These are phyloP conservation scores for Dothistroma pini DNA, from an alignment of 2,329 filamentous ascomycete genomes.

Conservation along the genomic window DNA sequence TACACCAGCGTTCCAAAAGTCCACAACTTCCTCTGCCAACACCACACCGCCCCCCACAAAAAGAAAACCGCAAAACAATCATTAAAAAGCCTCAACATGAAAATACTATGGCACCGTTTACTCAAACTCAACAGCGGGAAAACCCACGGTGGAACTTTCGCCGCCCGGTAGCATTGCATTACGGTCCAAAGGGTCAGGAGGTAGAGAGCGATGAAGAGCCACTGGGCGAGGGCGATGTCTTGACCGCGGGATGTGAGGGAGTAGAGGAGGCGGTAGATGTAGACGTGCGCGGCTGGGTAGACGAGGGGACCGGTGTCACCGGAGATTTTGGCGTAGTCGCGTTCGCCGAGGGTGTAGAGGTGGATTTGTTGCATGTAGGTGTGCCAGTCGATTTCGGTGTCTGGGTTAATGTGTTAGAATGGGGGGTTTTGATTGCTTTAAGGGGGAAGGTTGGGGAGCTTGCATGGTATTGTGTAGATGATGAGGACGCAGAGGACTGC, in stretches of 20 bases:
- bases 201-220: constrained; percentile 77
- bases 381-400: constrained; percentile 97
- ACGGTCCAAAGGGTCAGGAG: constrained; percentile 70
- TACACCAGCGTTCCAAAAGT: constrained; percentile 68
- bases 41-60: constrained; percentile 75
- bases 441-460: constrained; percentile 32
- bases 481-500: constrained; percentile 67
- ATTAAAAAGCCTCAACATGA: constrained; percentile 89
- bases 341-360: constrained; percentile 76
- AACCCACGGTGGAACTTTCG: constrained; percentile 79
- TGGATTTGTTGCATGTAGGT: constrained; percentile 94
- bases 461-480: constrained; percentile 81
- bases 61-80: constrained; percentile 85
- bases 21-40: constrained; percentile 73
- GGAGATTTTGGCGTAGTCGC: constrained; percentile 79
- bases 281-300: constrained; percentile 91
- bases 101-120: constrained; percentile 91
- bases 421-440: not conserved
- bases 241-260: constrained; percentile 69
- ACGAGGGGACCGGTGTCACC: constrained; percentile 91
- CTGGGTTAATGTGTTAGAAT: constrained; percentile 43
- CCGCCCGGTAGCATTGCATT: constrained; percentile 74
- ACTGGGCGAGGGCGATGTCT: constrained; percentile 76
- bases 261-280: constrained; percentile 80
- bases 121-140: constrained; percentile 82